phyloP scores from a whole-genome alignment of 495 filamentous ascomycete genomes.

The Acidomyces sp. region DNA sequence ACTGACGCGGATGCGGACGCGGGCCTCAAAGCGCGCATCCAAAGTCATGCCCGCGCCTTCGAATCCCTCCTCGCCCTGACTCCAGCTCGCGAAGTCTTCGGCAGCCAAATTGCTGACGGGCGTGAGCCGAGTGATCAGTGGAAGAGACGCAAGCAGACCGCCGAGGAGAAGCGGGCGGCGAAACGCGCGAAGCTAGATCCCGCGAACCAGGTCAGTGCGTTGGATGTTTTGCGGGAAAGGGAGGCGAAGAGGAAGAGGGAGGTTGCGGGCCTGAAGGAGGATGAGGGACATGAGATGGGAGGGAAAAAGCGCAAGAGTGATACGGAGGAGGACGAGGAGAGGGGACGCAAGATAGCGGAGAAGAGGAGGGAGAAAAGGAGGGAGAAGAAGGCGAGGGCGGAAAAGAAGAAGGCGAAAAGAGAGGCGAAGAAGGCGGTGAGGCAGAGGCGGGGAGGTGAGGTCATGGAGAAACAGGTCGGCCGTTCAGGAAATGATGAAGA shows the following conservation, averaged over 20 bases:
- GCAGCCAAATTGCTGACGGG: constrained; percentile 15
- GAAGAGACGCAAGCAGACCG: constrained; percentile 35
- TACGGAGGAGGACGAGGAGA: constrained; percentile 32
- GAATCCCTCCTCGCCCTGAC: constrained; percentile 85
- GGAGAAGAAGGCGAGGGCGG: constrained; percentile 35
- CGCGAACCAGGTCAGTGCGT: constrained; percentile 39
- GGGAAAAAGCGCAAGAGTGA: constrained; percentile 28
- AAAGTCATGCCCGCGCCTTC: constrained; percentile 73
- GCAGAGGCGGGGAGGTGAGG: constrained; percentile 14
- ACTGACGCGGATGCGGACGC: no score
- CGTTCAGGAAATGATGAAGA: constrained; percentile 1
- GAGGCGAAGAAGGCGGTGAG: constrained; percentile 31
- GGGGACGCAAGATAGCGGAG: constrained; percentile 28
- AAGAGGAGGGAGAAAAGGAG: constrained; percentile 30
- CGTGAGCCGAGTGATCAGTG: constrained; percentile 28
- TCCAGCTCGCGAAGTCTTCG: constrained; percentile 85
- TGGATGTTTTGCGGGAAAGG: constrained; percentile 49
- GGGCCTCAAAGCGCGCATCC: constrained; percentile 69
- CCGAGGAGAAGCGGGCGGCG: constrained; percentile 27
- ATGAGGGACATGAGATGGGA: constrained; percentile 35
- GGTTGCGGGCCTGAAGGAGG: constrained; percentile 22
- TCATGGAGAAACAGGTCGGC: constrained; percentile 6
- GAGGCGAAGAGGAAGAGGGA: constrained; percentile 30
- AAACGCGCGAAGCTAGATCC: constrained; percentile 67
- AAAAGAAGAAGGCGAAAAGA: constrained; percentile 32